phyloP scores from a whole-genome alignment of 768 basidiomycete species.

The Podaxis sp. region DNA sequence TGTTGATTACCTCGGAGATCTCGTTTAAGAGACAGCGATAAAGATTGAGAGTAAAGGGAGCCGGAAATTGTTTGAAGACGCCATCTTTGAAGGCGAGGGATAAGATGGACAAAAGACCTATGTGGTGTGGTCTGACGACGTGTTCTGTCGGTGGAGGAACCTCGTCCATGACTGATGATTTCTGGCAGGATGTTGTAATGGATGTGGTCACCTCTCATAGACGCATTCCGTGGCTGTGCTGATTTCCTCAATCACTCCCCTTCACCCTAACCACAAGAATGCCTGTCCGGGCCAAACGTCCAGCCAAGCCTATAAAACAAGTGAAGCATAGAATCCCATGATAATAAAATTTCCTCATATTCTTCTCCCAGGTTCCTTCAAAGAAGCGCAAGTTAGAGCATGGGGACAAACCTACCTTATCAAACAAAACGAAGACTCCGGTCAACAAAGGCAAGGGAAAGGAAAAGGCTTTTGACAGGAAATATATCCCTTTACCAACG shows the following conservation, averaged over 20 bases:
- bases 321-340: constrained; percentile 17
- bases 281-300: constrained; percentile 26
- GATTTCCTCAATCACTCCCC: constrained; percentile 12
- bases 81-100: constrained; percentile 60
- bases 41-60: constrained; percentile 55
- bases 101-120: constrained; percentile 62
- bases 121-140: constrained; percentile 72
- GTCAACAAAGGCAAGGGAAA: constrained; percentile 28
- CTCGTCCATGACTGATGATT: constrained; percentile 31
- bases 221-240: constrained; percentile 11
- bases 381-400: constrained; percentile 53
- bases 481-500: constrained; percentile 58
- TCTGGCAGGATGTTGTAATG: constrained; percentile 2
- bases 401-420: neutral
- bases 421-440: constrained; percentile 34
- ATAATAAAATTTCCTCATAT: neutral
- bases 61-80: constrained; percentile 47
- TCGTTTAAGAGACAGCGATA: constrained; percentile 67
- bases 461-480: constrained; percentile 55
- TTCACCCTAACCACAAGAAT: constrained; percentile 20
- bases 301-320: constrained; percentile 23
- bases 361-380: constrained; percentile 29
- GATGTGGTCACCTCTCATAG: neutral
- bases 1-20: constrained; percentile 55
- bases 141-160: constrained; percentile 61